Base-by-base conservation (phyloP, 2,329 filamentous ascomycete genomes). In the Aspergillus novofumigatus region DNA sequence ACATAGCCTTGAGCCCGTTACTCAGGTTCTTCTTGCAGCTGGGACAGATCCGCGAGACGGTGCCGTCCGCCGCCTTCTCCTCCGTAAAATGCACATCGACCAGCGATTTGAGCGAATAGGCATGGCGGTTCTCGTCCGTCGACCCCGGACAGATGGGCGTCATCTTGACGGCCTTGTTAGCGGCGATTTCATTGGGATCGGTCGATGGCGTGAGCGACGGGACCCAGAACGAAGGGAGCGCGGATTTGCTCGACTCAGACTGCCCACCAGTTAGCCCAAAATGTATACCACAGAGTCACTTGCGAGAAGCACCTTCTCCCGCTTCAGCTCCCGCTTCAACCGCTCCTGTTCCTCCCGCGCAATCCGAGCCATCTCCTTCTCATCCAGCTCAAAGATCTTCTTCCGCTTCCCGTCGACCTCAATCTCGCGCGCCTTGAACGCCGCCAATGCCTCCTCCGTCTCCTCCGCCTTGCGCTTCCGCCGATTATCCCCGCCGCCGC, bases 171-270 rank as follows among this genome's bases (percentile, higher is more conserved):
- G 85, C 82, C 69, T 85, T 87, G n/a, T 75, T 75, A 42, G 83
- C 76, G 6, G 82, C 75, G 67, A 86, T 79, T 53, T 86, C 77
- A 53, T 81, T 77, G 51, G 80, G 77, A 49, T 83, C 83, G 41
- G 81, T 83, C 0, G 81, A 80, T 0, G 91, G 91, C 0, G 90
- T 95, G 56, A 93, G 83, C 0, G 89, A 90, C 0, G 92, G 93
- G 11, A 93, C 88, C 94, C 93, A 97, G 76, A 97, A 97, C 0
- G 91, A 95, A 0, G 91, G 90, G 0, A 96, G 77, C 17, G 83
- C 82, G 1, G 85, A 83, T 73, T 88, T 90, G 8, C 83, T 79
- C 2, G 85, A 82, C 69, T 86, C 74, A 54, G 71, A 72, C 69
- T 76, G 55, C n/a, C n/a, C 49, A 41, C 6, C 10, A 8, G 26